Evolutionary conservation across 1,139 yeast genomes (phyloP).

Genomic region (Yarrowia galli): DNA sequence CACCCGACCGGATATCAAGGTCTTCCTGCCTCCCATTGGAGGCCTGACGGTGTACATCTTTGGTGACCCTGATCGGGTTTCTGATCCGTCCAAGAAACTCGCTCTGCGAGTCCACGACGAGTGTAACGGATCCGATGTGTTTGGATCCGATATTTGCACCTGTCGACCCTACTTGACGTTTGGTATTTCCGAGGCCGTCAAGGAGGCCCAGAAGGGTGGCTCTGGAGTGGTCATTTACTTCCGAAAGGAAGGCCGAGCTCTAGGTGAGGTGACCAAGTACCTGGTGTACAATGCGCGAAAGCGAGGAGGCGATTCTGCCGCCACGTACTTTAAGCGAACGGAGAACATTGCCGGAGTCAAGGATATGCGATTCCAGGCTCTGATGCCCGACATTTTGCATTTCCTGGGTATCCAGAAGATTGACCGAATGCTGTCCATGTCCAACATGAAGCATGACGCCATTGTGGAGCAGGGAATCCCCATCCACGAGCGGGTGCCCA

Average conservation of each 20-base stretch:
- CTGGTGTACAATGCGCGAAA: conserved; percentile 71
- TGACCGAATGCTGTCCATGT: conserved; percentile 69
- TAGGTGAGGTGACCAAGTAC: conserved; percentile 71
- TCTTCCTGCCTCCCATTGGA: conserved; percentile 69
- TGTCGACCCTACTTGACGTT: conserved; percentile 68
- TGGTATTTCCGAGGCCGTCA: conserved; percentile 68
- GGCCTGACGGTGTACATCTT: conserved; percentile 68
- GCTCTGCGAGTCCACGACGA: conserved; percentile 69
- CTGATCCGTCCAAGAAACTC: conserved; percentile 58
- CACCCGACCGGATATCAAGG: conserved; percentile 68
- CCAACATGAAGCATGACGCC: conserved; percentile 71
- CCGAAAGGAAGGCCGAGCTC: conserved; percentile 69
- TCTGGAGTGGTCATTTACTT: conserved; percentile 65
- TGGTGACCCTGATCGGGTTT: conserved; percentile 62
- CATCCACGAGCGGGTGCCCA: conserved; percentile 64
- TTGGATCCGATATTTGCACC: conserved; percentile 69
- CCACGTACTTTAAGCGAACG: conserved; percentile 67
- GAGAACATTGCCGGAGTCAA: conserved; percentile 71
- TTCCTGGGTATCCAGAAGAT: conserved; percentile 67
- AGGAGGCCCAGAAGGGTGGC: conserved; percentile 69
- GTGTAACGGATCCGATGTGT: conserved; percentile 72
- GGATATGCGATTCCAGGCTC: conserved; percentile 69
- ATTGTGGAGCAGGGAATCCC: conserved; percentile 67
- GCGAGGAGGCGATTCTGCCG: conserved; percentile 69
- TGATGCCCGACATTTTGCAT: conserved; percentile 72